Evolutionary conservation across 1,284 basidiomycete species (phyloP), one percentile per base, ranked within the genome.

Genomic region (Apiotrichum laibachii): DNA sequence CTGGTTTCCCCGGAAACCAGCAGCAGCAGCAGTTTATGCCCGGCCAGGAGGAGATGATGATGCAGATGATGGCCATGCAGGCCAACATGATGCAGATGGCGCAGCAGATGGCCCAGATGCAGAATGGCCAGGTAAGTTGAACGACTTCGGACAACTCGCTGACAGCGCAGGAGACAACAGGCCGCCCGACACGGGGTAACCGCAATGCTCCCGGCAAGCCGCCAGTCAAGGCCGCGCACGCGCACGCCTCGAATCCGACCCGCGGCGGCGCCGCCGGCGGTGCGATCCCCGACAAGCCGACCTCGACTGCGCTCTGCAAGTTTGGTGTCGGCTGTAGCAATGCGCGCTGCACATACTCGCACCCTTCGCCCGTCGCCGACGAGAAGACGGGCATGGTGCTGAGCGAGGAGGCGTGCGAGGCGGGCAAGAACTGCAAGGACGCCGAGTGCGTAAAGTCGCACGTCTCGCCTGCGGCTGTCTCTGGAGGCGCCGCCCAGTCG

Each of bases 291-390:
- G 69, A 70, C 43, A 77, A 77, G 60, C 81, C 81, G 8, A 58
- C 67, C 7, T 73, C 75, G n/a, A 75, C 72, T 22, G 73, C 75
- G 18, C 80, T 97, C 21, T 97, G 93, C 85, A 94, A 94, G 79
- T 96, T 88, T 67, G 86, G 84, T 8, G 82, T 88, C 22, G 93
- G 92, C 66, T 97, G 93, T 77, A 88, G 87, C 53, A 94, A 95
- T 75, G 82, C 88, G 0, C 81, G 86, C 53, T 97, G 93, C 76
- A 83, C 87, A 19, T 96, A 86, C 77, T 90, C 89, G 12, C 93
- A 97, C 76, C 91, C 93, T 5, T 91, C 89, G 7, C 92, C 93
- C 16, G 90, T 91, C 0, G 92, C 93, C 2, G 93, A 92, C 33
- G 90, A 94, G 78, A 90, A 88, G 71, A 75, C 71, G n/a, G 93